Base-by-base conservation (phyloP, 2,329 filamentous ascomycete species). In the Cadophora sp. region DNA sequence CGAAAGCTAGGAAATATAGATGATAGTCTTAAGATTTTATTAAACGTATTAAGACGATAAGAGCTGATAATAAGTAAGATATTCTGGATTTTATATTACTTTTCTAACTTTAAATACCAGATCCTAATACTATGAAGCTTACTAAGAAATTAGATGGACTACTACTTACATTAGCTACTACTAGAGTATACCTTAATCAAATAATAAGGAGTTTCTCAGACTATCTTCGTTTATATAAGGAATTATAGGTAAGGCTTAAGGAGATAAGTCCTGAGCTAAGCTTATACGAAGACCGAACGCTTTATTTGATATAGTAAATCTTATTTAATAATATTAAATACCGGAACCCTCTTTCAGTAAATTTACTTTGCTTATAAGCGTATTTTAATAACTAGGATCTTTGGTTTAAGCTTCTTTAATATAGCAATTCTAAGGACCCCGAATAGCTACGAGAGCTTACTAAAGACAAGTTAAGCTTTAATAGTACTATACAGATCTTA, bases 301-400 rank as follows among this genome's bases (percentile, higher is more conserved):
- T 68, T 9, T 65, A 65, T 24, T 65, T 62, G 4, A 68, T 56
- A 62, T 68, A 56, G 62, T 48, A 68, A 22, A 65, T 68, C 22
- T 65, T 63, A 24, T 66, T 65, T 50, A 19, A 68, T 27, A 5
- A 51, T 8, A 37, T 68, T 19, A 56, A 65, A 62, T 31, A 68
- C n/a, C 46, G 40, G 26, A 65, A 4, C 11, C 22, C 48, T 6
- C 31, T 65, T 22, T 68, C 66, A 22, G 56, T 56, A 11, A 37
- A 68, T 1, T 62, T 68, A n/a, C 56, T 68, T 58, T 31, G 48
- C 27, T 24, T 68, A 1, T 68, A 48, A 62, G 62, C 55, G 26
- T 68, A 68, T 40, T 65, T 68, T 58, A 48, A 68, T 48, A 68
- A 56, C 26, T 16, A 68, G 27, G 62, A 68, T 62, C 62, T 68